Conservation (phyloP, 345 rosid genomes). For the Alliaria petiolata region DNA sequence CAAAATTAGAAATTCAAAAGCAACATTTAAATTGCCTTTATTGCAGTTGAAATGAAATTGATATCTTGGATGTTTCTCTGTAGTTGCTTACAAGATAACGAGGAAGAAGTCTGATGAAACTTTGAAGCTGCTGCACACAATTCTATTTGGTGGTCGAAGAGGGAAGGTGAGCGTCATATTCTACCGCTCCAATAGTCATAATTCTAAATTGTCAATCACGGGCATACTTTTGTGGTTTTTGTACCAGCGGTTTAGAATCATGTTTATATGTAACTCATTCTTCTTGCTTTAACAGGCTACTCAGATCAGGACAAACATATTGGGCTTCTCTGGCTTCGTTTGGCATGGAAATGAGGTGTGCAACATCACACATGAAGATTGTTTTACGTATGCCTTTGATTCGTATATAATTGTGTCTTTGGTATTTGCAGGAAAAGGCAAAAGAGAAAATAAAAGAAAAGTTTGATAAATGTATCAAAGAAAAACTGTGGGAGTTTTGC, state of each 20-base stretch:
- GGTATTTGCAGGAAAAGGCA: constrained; percentile 68
- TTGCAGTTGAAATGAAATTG: neutral
- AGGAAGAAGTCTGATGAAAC: constrained; percentile 77
- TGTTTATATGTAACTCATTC: constrained; percentile 16
- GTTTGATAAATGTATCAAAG: constrained; percentile 82
- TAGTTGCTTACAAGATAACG: constrained; percentile 83
- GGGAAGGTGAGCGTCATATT: constrained; percentile 56
- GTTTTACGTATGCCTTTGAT: neutral
- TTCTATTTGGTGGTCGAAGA: constrained; percentile 72
- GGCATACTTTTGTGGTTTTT: neutral
- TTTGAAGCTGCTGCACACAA: constrained; percentile 66
- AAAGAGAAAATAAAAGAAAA: constrained; percentile 75
- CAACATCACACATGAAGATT: neutral
- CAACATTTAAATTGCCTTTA: too few species aligned
- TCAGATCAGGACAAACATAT: constrained; percentile 78
- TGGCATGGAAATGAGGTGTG: constrained; percentile 93
- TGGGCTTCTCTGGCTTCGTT: constrained; percentile 88
- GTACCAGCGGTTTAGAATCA: neutral
- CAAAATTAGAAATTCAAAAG: neutral
- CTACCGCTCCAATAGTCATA: neutral
- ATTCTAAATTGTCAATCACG: neutral
- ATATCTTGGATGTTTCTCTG: constrained; percentile 4
- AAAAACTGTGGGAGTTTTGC: constrained; percentile 74
- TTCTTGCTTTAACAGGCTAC: constrained; percentile 61
- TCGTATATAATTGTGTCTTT: constrained; percentile 4